A percentile compares a stretch with the other conserved stretches of the same genome.
phyloP scores from a whole-genome alignment of 345 rosid species.

The Gossypium bickii region DNA sequence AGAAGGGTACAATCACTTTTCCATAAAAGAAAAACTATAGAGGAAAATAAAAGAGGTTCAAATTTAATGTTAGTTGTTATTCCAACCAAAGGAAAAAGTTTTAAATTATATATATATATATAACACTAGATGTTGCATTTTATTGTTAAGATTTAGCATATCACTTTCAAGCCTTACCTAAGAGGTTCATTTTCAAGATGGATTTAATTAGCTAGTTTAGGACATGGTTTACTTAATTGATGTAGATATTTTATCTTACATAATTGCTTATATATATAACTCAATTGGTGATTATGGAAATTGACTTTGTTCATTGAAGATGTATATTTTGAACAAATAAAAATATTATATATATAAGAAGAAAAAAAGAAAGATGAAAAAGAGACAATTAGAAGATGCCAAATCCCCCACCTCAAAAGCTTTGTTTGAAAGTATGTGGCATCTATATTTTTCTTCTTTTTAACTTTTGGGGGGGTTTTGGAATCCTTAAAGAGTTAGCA shows the following conservation, averaged over 20 bases:
- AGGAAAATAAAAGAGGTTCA: neutral
- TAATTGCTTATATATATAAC: neutral
- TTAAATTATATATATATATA: neutral
- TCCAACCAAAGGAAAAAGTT: neutral
- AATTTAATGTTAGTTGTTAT: constrained; percentile 8
- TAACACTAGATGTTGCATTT: too few relatives aligned
- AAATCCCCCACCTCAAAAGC: constrained; percentile 40
- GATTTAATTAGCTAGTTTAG: neutral
- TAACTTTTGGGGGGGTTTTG: constrained; percentile 19
- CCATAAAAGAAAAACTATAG: neutral
- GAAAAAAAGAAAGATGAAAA: neutral
- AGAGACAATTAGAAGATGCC: constrained; percentile 27
- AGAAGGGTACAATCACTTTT: constrained; percentile 20
- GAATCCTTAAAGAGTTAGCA: constrained; percentile 37
- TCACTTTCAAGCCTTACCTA: neutral
- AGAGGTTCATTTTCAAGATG: neutral
- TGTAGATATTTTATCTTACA: neutral
- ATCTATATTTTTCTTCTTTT: constrained; percentile 13
- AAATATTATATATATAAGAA: neutral
- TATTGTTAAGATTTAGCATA: too few relatives aligned
- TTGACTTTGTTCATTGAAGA: neutral
- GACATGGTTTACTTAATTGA: neutral
- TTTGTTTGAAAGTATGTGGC: constrained; percentile 30
- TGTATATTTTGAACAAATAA: neutral
- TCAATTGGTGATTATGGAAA: neutral